Conservation (phyloP, 116 monocot genomes). For the Posidonia oceanica region DNA sequence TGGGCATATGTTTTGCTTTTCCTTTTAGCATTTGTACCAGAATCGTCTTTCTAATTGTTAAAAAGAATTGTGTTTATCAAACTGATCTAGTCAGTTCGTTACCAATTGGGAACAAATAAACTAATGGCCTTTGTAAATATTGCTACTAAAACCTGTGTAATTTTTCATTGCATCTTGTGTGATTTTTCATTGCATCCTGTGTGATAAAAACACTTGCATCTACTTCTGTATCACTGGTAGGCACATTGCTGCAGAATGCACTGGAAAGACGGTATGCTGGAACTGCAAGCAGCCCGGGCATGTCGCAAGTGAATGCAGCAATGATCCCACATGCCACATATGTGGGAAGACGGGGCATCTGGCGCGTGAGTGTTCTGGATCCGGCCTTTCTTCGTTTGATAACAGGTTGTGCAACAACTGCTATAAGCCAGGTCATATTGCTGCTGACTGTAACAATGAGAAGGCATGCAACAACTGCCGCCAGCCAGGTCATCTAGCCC, state of each 20-base stretch:
- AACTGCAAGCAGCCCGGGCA: slow-evolving; percentile 78
- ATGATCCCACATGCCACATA: slow-evolving; percentile 53
- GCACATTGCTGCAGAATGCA: slow-evolving; percentile 63
- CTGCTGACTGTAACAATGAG: slow-evolving; percentile 48
- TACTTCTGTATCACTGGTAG: slow-evolving; percentile 14
- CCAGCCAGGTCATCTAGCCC: slow-evolving; percentile 57
- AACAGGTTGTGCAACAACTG: slow-evolving; percentile 68
- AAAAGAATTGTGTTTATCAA: too few species aligned
- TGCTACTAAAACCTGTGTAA: too few species aligned
- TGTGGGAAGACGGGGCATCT: slow-evolving; percentile 65
- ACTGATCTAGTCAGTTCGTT: too few species aligned
- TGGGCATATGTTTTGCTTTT: too few species aligned
- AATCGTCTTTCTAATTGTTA: too few species aligned
- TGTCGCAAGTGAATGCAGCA: slow-evolving; percentile 50
- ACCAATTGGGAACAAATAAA: too few species aligned
- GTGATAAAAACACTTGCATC: not conserved
- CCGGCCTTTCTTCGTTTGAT: slow-evolving; percentile 15
- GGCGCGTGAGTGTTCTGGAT: slow-evolving; percentile 48
- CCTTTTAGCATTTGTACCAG: too few species aligned
- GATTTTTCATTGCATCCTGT: not conserved
- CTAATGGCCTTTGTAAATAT: too few species aligned
- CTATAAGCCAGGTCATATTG: slow-evolving; percentile 53
- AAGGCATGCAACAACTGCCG: slow-evolving; percentile 71
- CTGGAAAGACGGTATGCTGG: slow-evolving; percentile 48
- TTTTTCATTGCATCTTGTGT: too few species aligned